Percentiles rank a stretch among this genome's conserved stretches.
Conservation (phyloP, 139 green algal genomes). For the Micromonas commoda region DNA sequence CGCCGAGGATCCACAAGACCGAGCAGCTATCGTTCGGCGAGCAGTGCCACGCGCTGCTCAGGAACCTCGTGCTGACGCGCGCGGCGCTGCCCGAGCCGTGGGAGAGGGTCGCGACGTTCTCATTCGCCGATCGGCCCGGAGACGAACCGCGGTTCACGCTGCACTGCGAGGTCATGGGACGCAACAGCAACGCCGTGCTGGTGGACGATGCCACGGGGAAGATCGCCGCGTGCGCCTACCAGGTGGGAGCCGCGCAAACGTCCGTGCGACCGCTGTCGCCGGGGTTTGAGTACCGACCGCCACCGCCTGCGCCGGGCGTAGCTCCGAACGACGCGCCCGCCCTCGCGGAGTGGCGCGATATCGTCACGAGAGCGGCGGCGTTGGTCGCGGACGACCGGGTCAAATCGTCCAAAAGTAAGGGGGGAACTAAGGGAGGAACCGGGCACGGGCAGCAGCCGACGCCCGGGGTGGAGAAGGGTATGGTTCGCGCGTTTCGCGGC, state of each 20-base stretch:
- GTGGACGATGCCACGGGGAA: background rate
- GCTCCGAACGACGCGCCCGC: background rate
- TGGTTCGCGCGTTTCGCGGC: constrained; percentile 10
- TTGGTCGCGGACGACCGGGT: background rate
- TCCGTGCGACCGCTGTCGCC: background rate
- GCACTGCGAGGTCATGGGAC: background rate
- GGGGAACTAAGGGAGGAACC: no score
- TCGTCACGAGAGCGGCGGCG: background rate
- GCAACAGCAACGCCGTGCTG: constrained; percentile 9
- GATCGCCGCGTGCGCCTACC: background rate
- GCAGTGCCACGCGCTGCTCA: background rate
- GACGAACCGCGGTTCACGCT: background rate
- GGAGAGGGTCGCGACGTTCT: background rate
- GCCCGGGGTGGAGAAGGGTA: background rate
- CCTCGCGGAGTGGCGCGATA: background rate
- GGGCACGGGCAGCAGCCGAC: no score
- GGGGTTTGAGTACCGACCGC: background rate
- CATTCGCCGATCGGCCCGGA: background rate
- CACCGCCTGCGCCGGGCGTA: background rate
- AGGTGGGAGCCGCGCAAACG: background rate
- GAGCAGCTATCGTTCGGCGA: background rate
- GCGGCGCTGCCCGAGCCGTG: background rate
- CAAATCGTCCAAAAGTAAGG: no score
- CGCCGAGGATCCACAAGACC: background rate
- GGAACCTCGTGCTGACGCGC: background rate